Base-by-base conservation (phyloP, 192 early-diverging fungal genomes). In the Spizellomyces punctatus region DNA sequence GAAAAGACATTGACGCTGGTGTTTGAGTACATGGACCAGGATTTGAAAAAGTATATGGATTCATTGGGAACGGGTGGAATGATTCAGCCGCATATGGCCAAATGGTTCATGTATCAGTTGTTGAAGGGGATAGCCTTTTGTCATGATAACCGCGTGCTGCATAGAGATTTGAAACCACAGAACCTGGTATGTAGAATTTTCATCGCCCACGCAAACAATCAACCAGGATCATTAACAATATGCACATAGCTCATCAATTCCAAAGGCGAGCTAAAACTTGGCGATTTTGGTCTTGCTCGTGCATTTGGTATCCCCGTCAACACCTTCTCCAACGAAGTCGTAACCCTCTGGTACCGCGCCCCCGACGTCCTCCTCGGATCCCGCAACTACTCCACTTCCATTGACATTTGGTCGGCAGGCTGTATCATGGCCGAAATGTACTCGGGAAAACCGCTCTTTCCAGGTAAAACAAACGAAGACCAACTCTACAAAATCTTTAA, bases 401-500 rank as follows among this genome's bases (percentile, higher is more conserved):
- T 99, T 69, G 96, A 99, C 73, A 96, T 99, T 42, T 99, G 96
- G 96, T 95, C 93, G 43, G 92, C 91, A 10, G 96, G 96, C 48
- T 99, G 96, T 78, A 99, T 99, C 76, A 95, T 99, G 93, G 96
- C 96, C 17, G 91, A 86, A 63, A 81, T 85, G 72, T 78, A 77
- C 69, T 78, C 81, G 21, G 96, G 98, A 46, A 89, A 94, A 58
- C 95, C 98, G 22, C 84, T 99, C 54, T 98, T 99, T 71, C 91
- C 96, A 6, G 98, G 98, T 62, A 93, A 90, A 27, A 95, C 93
- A 63, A 94, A 95, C 58, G 95, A 98, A 46, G 97, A 99, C 75
- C 97, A 99, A 76, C 84, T 99, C 27, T 96, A 98, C 21, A 94
- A 98, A 79, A 99, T 99, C 73, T 98, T 99, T 83, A 99, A 99